A percentile compares a stretch with the other conserved stretches of the same genome.
Conservation (phyloP, 2,329 filamentous ascomycete species). For the Aquanectria penicillioides region DNA sequence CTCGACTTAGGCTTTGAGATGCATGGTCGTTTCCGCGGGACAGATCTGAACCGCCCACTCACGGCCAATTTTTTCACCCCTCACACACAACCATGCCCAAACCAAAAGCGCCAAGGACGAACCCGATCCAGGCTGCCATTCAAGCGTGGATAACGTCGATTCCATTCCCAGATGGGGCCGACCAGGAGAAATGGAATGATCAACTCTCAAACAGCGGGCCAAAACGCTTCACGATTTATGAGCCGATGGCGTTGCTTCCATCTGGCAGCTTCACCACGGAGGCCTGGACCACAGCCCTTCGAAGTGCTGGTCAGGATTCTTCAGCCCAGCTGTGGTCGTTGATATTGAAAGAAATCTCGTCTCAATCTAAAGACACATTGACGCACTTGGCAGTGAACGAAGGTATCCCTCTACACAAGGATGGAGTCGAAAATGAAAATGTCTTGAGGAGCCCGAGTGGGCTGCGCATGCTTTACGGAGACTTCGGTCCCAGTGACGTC, state of each 20-base stretch:
- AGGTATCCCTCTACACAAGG: slow-evolving; percentile 63
- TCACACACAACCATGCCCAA: slow-evolving; percentile 41
- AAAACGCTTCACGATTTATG: slow-evolving; percentile 69
- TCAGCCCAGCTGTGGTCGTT: slow-evolving; percentile 55
- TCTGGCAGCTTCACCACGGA: slow-evolving; percentile 63
- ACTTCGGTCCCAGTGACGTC: slow-evolving; percentile 70
- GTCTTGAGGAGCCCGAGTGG: slow-evolving; percentile 77
- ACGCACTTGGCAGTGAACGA: slow-evolving; percentile 71
- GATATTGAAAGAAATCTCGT: slow-evolving; percentile 60
- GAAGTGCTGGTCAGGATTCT: slow-evolving; percentile 32
- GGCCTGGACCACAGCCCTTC: slow-evolving; percentile 53
- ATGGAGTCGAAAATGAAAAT: slow-evolving; percentile 62
- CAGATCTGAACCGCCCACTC: background rate
- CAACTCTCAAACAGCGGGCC: slow-evolving; percentile 56
- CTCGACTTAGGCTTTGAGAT: background rate
- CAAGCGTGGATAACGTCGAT: slow-evolving; percentile 40
- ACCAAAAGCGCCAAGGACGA: slow-evolving; percentile 33
- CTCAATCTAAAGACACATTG: slow-evolving; percentile 51
- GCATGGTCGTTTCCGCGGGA: background rate
- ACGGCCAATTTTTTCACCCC: slow-evolving; percentile 6
- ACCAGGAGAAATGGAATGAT: slow-evolving; percentile 29
- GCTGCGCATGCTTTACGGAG: slow-evolving; percentile 75
- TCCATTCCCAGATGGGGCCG: background rate
- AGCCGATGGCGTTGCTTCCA: slow-evolving; percentile 69
- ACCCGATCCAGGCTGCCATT: slow-evolving; percentile 47